Evolutionary conservation across 768 basidiomycete species (phyloP), one percentile per base, ranked within the genome.

Genomic region (Boletellus sp.): DNA sequence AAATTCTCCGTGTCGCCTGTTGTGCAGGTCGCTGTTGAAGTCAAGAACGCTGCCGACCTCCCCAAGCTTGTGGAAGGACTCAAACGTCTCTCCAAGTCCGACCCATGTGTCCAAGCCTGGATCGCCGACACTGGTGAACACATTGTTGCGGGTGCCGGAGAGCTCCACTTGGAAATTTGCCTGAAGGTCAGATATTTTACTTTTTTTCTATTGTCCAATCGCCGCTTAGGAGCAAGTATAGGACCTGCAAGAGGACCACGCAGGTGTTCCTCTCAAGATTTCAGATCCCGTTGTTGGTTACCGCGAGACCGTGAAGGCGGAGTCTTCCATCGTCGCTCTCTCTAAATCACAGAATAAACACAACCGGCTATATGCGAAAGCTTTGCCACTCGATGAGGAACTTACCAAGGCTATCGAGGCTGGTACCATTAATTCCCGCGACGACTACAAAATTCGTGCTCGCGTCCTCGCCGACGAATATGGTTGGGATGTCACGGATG

Each of bases 321-420:
- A 98, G 74, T 98, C 96, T 6, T 83, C 85, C 44, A 98, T 98
- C 61, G 86, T 91, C 59, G 96, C 96, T 24, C 79, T 99, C 34
- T 98, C 96, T 51, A 99, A 99, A 73, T 98, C 96, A 19, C 96
- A 97, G 76, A 98, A 99, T 82, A 99, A 98, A 81, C 96, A 99
- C 85, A 99, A 99, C 72, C 90, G 96, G 76, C 79, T 99, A 51
- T 99, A 86, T 72, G 81, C 85, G 59, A 94, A 94, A 79, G 96
- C 96, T 33, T 57, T 85, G 75, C 96, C 96, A 33, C 68, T 99
- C 50, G 93, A 90, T 22, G 96, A 99, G 66, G 94, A 97, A 69
- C 82, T 98, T 52, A 85, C 93, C 56, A 80, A 82, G 61, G 96
- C 92, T 53, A 97, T 99, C 62, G 96, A 98, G 70, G 61, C 58